Evolutionary conservation across 371 early-diverging fungal genomes (phyloP).

Genomic region (Circinella umbellata): DNA sequence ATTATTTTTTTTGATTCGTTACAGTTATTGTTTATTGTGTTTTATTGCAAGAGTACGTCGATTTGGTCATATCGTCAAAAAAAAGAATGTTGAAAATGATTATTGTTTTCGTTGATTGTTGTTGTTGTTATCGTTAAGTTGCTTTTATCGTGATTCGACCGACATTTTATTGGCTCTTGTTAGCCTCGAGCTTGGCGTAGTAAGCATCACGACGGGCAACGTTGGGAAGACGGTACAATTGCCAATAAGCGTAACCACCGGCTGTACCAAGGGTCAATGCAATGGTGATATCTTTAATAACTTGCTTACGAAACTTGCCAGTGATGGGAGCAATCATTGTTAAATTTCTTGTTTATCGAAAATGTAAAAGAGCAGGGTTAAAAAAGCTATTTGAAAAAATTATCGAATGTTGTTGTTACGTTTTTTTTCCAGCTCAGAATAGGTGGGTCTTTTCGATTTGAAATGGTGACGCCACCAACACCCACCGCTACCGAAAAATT

Average conservation of each 20-base stretch:
- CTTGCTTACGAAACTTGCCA: conserved; percentile 55
- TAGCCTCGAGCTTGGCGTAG: conserved; percentile 59
- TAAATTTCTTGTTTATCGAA: background rate
- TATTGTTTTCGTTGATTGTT: too few relatives aligned
- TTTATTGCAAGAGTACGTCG: too few relatives aligned
- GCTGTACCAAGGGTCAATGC: conserved; percentile 42
- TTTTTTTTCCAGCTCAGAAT: background rate
- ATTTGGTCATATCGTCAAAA: background rate
- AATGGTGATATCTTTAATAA: conserved; percentile 49
- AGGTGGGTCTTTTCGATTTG: too few relatives aligned
- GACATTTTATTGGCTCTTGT: conserved; percentile 39
- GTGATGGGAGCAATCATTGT: conserved; percentile 60
- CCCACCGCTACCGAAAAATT: too few relatives aligned
- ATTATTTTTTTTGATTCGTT: background rate
- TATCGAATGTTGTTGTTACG: conserved; percentile 1
- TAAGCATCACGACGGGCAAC: conserved; percentile 48
- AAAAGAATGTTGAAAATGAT: too few relatives aligned
- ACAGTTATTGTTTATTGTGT: too few relatives aligned
- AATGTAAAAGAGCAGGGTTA: background rate
- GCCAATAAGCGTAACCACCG: conserved; percentile 56
- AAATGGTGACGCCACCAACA: background rate
- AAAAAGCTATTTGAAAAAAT: background rate
- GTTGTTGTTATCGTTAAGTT: too few relatives aligned
- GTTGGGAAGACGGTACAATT: conserved; percentile 45
- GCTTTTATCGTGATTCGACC: too few relatives aligned